Conservation (phyloP, 805 yeast genomes). For the Metschnikowia reukaufii region DNA sequence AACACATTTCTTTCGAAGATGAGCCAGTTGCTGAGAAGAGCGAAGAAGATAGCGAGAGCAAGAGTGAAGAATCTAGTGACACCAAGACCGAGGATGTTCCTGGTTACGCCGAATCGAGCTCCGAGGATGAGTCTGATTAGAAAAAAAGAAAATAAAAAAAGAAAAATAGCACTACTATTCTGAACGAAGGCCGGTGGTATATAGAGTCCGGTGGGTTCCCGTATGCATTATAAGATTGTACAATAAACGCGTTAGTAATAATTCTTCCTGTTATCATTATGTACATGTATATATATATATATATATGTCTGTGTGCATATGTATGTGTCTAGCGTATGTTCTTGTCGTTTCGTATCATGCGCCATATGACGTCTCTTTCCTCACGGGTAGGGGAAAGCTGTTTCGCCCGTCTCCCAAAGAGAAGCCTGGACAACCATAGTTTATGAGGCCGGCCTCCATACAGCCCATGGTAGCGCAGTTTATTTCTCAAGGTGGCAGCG, state of each 20-base stretch:
- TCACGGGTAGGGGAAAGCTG: slow-evolving; percentile 34
- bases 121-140: slow-evolving; percentile 16
- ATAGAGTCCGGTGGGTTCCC: neutral
- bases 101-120: slow-evolving; percentile 9
- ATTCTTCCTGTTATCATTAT: neutral
- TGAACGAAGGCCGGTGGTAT: neutral
- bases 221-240: slow-evolving; percentile 11
- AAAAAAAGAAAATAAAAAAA: neutral
- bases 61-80: slow-evolving; percentile 4
- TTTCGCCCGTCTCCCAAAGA: slow-evolving; percentile 29
- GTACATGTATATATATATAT: too few relatives aligned
- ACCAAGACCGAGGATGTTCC: slow-evolving; percentile 3
- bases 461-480: slow-evolving; percentile 8
- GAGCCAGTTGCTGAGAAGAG: too few relatives aligned
- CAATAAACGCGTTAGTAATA: slow-evolving; percentile 3
- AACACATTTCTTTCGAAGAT: too few relatives aligned
- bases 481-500: slow-evolving; percentile 9
- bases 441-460: slow-evolving; percentile 7
- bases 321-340: slow-evolving; percentile 8
- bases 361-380: slow-evolving; percentile 43
- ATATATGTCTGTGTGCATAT: too few relatives aligned
- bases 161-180: too few relatives aligned
- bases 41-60: too few relatives aligned
- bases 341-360: slow-evolving; percentile 43
- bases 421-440: slow-evolving; percentile 20